Evolutionary conservation across 352 stramenopile genomes (phyloP).

Genomic region (Phytophthora idaei): DNA sequence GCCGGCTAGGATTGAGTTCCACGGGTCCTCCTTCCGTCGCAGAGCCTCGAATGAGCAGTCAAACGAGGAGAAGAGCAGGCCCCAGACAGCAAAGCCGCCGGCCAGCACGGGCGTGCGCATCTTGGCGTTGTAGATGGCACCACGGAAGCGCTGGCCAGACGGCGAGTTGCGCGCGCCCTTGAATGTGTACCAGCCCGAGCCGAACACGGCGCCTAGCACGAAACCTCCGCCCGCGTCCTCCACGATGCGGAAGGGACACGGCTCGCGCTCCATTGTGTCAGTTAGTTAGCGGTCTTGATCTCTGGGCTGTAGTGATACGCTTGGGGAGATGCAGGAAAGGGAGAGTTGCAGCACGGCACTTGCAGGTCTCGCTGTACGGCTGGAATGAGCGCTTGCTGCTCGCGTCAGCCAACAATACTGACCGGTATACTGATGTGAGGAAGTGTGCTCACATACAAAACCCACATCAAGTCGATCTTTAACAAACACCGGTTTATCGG

Average conservation of each 20-base stretch:
- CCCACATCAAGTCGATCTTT: not conserved
- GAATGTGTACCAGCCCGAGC: slow-evolving; percentile 96
- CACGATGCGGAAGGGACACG: slow-evolving; percentile 98
- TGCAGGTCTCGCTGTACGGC: slow-evolving; percentile 4
- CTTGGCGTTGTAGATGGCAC: slow-evolving; percentile 94
- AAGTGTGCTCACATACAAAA: slow-evolving; percentile 2
- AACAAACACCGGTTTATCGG: slow-evolving; percentile 8
- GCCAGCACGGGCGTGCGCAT: slow-evolving; percentile 94
- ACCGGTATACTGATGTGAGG: slow-evolving; percentile 3
- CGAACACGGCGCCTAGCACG: slow-evolving; percentile 95
- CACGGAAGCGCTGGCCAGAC: slow-evolving; percentile 88
- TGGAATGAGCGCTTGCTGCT: slow-evolving; percentile 16
- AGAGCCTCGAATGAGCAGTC: slow-evolving; percentile 98
- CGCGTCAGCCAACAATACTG: slow-evolving; percentile 9
- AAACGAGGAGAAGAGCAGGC: slow-evolving; percentile 97
- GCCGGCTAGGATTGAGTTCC: slow-evolving; percentile 99
- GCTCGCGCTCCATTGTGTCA: slow-evolving; percentile 88
- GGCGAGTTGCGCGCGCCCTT: slow-evolving; percentile 95
- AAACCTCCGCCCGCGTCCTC: slow-evolving; percentile 98
- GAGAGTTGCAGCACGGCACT: slow-evolving; percentile 1
- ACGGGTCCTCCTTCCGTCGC: slow-evolving; percentile 99
- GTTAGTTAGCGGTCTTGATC: not conserved
- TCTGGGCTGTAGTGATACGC: slow-evolving; percentile 1
- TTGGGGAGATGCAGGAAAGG: not conserved
- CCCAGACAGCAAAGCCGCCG: slow-evolving; percentile 96